Conservation (phyloP, 345 rosid genomes). For the Odontarrhena argentea region DNA sequence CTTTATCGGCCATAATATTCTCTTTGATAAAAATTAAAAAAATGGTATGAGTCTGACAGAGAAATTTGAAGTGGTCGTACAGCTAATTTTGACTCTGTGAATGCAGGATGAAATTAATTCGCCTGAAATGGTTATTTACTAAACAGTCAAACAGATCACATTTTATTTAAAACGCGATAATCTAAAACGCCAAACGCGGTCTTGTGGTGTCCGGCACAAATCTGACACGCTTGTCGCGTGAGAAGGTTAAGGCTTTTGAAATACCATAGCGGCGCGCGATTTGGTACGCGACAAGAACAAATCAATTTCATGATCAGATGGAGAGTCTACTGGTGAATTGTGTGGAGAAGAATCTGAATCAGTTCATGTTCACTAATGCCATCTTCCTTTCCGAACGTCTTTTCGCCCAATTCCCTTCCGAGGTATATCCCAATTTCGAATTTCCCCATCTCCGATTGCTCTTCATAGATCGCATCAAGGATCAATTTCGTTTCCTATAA, state of each 20-base stretch:
- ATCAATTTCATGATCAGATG: conserved; percentile 22
- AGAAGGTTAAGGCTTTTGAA: conserved; percentile 35
- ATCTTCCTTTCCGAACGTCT: conserved; percentile 91
- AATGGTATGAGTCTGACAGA: too few relatives aligned
- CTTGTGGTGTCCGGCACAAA: background rate
- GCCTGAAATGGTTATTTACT: too few relatives aligned
- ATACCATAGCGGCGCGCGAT: conserved; percentile 41
- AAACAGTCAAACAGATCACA: too few relatives aligned
- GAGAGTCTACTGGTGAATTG: conserved; percentile 43
- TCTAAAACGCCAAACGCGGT: conserved; percentile 6
- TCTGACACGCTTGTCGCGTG: conserved; percentile 33
- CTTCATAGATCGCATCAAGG: background rate
- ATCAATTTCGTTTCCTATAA: background rate
- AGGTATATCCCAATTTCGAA: conserved; percentile 46
- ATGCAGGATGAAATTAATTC: too few relatives aligned
- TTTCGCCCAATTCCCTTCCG: conserved; percentile 84
- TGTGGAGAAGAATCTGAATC: conserved; percentile 63
- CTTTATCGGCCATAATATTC: background rate
- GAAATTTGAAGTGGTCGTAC: background rate
- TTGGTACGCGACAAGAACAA: conserved; percentile 24
- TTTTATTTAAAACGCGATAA: conserved; percentile 1
- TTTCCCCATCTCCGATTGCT: background rate
- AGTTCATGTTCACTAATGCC: conserved; percentile 73
- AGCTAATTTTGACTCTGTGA: background rate
- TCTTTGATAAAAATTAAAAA: background rate